Evolutionary conservation across 192 early-diverging fungal species (phyloP).

Genomic region (Geosiphon pyriformis): DNA sequence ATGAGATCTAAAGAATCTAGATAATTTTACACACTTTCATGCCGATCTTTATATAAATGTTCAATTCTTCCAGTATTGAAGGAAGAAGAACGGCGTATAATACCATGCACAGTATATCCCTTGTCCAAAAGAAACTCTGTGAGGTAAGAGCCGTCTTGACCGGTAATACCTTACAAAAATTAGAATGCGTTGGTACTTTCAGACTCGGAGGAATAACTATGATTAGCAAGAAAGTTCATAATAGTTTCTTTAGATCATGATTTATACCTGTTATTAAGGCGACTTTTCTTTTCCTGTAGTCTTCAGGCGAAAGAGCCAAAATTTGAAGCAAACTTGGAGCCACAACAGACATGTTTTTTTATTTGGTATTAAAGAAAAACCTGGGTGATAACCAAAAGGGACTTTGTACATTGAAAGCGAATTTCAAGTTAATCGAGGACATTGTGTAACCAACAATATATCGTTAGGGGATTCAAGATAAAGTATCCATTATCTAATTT

Average conservation of each 20-base stretch:
- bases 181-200: neutral
- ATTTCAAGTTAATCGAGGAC: too few relatives aligned
- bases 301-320: conserved; percentile 44
- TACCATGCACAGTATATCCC: conserved; percentile 76
- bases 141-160: conserved; percentile 77
- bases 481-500: neutral
- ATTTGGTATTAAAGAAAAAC: neutral
- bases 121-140: conserved; percentile 66
- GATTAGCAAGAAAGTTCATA: too few relatives aligned
- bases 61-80: conserved; percentile 80
- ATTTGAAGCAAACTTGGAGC: conserved; percentile 27
- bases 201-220: too few relatives aligned
- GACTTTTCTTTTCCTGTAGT: conserved; percentile 55
- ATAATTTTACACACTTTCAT: conserved; percentile 46
- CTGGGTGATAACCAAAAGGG: neutral
- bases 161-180: conserved; percentile 59
- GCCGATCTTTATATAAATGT: conserved; percentile 70
- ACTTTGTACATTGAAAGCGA: too few relatives aligned
- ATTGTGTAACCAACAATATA: too few relatives aligned
- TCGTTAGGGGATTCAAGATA: too few relatives aligned
- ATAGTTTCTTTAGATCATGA: conserved; percentile 2
- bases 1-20: neutral
- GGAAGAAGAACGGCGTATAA: conserved; percentile 78
- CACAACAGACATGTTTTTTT: conserved; percentile 21
- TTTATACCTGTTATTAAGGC: conserved; percentile 60